Base-by-base conservation (phyloP, 192 early-diverging fungal species). In the Radiomyces spectabilis region DNA sequence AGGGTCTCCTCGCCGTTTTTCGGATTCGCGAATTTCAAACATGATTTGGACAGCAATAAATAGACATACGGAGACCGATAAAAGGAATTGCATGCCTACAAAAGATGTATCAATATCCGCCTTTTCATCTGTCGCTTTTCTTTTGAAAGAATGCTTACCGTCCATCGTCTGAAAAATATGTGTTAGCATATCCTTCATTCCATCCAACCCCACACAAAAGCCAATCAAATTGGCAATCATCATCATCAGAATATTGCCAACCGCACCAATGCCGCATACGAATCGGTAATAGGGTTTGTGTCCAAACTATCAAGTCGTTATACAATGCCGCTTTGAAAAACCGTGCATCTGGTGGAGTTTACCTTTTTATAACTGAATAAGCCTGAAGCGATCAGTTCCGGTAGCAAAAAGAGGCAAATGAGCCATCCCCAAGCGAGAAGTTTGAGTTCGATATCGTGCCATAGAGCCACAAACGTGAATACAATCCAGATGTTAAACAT, bases 221-320 rank as follows among this genome's bases (percentile, higher is more conserved):
- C 96, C 96, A n/a, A 99, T 87, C 35, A 99, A 61, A 61, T 99
- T 99, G 5, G 89, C 96, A 44, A 81, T 71, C 84, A 97, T 94
- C 96, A 97, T 96, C 56, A 86, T 70, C 16, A 88, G 61, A n/a
- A 99, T 91, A 64, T 97, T 97, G 13, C 81, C 48, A 2, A 87
- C 84, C 15, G 79, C 91, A 32, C 92, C 96, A 4, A 79, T 4
- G 0, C 87, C 93, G 62, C 90, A 89, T 8, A 95, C n/a, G 51
- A 85, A 76, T 0, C 91, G 77, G 56, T 85, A 93, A 44, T 83
- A 80, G 22, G 69, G 71, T 49, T 62, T 73, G 41, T 59, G 55
- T 16, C 65, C 71, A 68, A 63, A 84, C 82, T 83, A 67, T 26
- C 38, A 46, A 48, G 10, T n/a, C n/a, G n/a, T n/a, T n/a, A n/a